Evolutionary conservation across 169 alveolate genomes (phyloP), one percentile per base, ranked within the genome.

Genomic region (Babesia ovata): DNA sequence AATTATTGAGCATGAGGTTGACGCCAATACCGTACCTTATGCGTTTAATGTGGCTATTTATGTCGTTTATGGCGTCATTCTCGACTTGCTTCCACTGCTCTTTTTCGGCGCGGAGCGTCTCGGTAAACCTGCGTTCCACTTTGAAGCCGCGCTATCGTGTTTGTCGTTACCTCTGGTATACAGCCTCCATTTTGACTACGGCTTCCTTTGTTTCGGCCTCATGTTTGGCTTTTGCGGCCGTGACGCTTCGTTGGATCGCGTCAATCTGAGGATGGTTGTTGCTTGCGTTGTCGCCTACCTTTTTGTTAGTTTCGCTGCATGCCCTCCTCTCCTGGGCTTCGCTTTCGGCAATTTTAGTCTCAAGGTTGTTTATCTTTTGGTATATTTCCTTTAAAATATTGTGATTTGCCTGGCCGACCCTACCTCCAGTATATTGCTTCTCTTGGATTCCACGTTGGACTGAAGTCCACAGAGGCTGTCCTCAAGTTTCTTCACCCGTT

Each of bases 341-440:
- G 46, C 84, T 46, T 21, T 81, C 88, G 12, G 76, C 39, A 22
- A 81, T 81, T 54, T 81, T 72, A 33, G 63, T 65, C 28, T 81
- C 88, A 46, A 81, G 67, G 9, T 61, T 46, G 76, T 81, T 81
- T 0, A 81, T 70, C 65, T 81, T 81, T 48, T 70, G 79, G 53
- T 81, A 81, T 21, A 81, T 81, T 29, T 81, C 79, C 88, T 81
- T 28, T 6, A 2, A 0, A 10, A 17, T 19, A 1, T 36, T 11
- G 4, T 4, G 24, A 0, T 19, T 22, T 29, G 45, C 44, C 14
- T 36, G 11, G 19, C 0, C 24, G 7, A 3, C 6, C 53, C n/a
- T 26, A 81, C 88, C 72, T 81, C 88, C 39, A 81, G 58, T 11
- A 81, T 81, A 63, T 67, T 56, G 61, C 84, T 74, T 46, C 88